These are phyloP conservation scores for Pythium volutum DNA, from an alignment of 352 stramenopile species.

Conservation along the genomic window DNA sequence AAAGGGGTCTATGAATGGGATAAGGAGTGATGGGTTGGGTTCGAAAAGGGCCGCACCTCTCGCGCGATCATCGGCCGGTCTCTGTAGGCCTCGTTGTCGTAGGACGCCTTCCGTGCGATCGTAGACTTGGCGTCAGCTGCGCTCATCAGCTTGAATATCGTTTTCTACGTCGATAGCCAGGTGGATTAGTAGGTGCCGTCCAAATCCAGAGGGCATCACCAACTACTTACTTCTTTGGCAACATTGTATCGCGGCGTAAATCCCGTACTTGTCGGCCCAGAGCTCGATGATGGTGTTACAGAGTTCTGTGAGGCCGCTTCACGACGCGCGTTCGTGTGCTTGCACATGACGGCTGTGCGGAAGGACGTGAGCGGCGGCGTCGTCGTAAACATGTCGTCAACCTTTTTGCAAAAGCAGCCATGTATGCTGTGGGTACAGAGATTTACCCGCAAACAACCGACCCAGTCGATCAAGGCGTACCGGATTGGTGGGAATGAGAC, in stretches of 20 bases:
- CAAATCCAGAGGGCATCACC: background rate
- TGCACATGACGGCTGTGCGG: slow-evolving; percentile 59
- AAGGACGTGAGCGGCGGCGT: slow-evolving; percentile 56
- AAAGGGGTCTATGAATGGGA: background rate
- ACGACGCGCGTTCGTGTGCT: slow-evolving; percentile 51
- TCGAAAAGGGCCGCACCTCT: slow-evolving; percentile 31
- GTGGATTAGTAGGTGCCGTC: background rate
- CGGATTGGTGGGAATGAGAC: slow-evolving; percentile 48
- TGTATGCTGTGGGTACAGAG: no score
- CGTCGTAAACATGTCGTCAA: slow-evolving; percentile 58
- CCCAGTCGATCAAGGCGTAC: slow-evolving; percentile 23
- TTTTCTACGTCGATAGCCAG: background rate
- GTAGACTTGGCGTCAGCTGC: slow-evolving; percentile 45
- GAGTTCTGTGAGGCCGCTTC: slow-evolving; percentile 3
- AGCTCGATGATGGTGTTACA: background rate
- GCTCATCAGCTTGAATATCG: slow-evolving; percentile 47
- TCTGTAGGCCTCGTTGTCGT: slow-evolving; percentile 49
- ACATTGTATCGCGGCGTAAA: slow-evolving; percentile 3
- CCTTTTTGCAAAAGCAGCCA: no score
- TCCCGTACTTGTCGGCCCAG: background rate
- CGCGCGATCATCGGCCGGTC: slow-evolving; percentile 33
- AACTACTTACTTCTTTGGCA: background rate
- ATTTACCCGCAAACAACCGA: no score
- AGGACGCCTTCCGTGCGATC: slow-evolving; percentile 53
- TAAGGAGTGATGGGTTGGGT: background rate